Evolutionary conservation across 129 eudicot genomes (phyloP).

Genomic region (Scalesia atractyloides): DNA sequence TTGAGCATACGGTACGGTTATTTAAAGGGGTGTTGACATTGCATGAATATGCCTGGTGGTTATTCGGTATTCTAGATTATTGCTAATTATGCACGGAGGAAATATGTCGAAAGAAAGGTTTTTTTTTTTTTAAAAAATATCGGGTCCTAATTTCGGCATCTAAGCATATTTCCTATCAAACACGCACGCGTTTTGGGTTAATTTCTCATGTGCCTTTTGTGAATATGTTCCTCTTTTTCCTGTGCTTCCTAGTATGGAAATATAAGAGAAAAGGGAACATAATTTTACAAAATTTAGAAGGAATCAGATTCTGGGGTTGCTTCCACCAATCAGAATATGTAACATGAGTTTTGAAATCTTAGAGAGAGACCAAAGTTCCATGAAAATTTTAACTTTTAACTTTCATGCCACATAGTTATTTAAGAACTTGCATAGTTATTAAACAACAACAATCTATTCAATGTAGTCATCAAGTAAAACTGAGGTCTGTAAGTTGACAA

Average conservation of each 20-base stretch:
- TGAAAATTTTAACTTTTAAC: no score
- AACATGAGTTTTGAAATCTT: background rate
- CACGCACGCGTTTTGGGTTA: background rate
- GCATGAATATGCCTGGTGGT: background rate
- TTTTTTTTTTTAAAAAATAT: no score
- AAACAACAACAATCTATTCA: background rate
- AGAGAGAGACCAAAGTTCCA: no score
- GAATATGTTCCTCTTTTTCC: background rate
- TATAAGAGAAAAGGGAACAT: conserved; percentile 4
- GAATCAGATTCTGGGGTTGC: conserved; percentile 1
- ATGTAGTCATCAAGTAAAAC: conserved; percentile 64
- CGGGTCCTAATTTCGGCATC: background rate
- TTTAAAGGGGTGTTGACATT: background rate
- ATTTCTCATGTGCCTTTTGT: background rate
- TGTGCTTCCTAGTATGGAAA: background rate
- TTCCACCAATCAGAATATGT: conserved; percentile 1
- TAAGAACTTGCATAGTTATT: background rate
- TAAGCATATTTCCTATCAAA: conserved; percentile 1
- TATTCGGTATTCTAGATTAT: background rate
- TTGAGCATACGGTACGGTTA: background rate
- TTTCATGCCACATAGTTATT: no score
- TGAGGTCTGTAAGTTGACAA: conserved; percentile 68
- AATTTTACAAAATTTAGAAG: background rate
- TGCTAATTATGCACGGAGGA: no score
- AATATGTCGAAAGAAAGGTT: no score